Base-by-base conservation (phyloP, 768 basidiomycete genomes). In the Russula brevipes region DNA sequence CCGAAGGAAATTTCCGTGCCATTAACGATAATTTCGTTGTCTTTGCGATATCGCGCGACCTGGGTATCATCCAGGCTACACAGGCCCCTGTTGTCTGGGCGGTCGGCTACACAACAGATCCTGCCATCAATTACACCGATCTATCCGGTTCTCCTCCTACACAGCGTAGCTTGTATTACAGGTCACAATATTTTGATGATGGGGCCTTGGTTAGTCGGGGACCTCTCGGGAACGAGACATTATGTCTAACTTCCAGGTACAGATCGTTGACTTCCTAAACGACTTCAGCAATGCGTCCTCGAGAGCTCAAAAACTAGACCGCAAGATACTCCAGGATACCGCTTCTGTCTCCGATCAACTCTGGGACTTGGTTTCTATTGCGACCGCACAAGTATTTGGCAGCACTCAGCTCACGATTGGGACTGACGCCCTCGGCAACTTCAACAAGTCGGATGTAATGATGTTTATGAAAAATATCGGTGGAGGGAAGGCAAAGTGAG, bases 341-440 rank as follows among this genome's bases (percentile, higher is more conserved):
- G 71, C 68, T 14, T 75, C 73, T 46, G 79, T 85, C 47, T 85
- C 83, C 0, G 60, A 74, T 16, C 77, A 80, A 45, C 85, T 85
- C 66, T 80, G 82, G 30, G 75, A 73, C 12, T 64, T 85, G 14
- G 80, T 82, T 8, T 79, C 77, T 11, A 73, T 85, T 24, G 83
- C 83, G 8, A 74, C 83, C 53, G 73, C 82, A 44, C 84, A 87
- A 69, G 77, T 80, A 19, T 73, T 84, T 4, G 81, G 76, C 10
- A 78, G 80, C 5, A 79, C 74, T 14, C 84, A 87, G 61, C 75
- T 85, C 54, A 85, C 85, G 0, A 68, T 84, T 36, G 80, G 82
- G 17, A 78, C 78, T 63, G 78, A 74, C 36, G 67, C 70, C 30
- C 71, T 77, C 65, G 81, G 82, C 4, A 73, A 76, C 11, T 83